Evolutionary conservation across 192 early-diverging fungal genomes (phyloP), one percentile per base, ranked within the genome.

Genomic region (Obelidium mucronatum): DNA sequence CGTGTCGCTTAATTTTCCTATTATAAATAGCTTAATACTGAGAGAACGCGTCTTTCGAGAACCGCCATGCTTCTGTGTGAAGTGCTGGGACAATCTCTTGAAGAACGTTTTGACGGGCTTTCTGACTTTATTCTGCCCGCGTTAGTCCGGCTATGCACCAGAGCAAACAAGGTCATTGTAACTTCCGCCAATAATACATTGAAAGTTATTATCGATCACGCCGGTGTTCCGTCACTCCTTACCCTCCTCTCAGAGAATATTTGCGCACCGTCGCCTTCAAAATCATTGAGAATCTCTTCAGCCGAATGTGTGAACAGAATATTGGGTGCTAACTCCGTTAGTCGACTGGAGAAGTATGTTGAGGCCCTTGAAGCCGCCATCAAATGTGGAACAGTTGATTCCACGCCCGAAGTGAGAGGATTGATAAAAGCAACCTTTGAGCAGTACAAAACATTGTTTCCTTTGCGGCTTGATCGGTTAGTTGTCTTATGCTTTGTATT

Each of bases 141-240:
- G 0, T 73, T 91, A 0, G 71, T 95, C 62, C 88, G 86, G 54
- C 84, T 92, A 24, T 92, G 90, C 75, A 84, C 82, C 11, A 89
- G 91, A 22, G 87, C 92, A n/a, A 94, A 93, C 83, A 91, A 91
- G 73, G 88, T 94, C 33, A 88, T 91, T 81, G 87, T 92, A 37
- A 83, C 80, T 2, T 86, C 90, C 51, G 90, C 88, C 3, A 74
- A 87, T 35, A 84, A 85, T 67, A 89, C 90, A 33, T 75, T 93
- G 40, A 87, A 82, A 19, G 83, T 82, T 1, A 89, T 93, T 0
- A 89, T 94, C 67, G 86, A 85, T n/a, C 76, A 86, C 26, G 79
- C 85, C 15, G 83, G 87, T 34, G 62, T 91, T 6, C 78, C 90
- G 8, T 77, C 82, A 28, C 79, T 89, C 31, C 79, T 89, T 5